Evolutionary conservation across 345 rosid species (phyloP).

Genomic region (Citrus cavaleriei): DNA sequence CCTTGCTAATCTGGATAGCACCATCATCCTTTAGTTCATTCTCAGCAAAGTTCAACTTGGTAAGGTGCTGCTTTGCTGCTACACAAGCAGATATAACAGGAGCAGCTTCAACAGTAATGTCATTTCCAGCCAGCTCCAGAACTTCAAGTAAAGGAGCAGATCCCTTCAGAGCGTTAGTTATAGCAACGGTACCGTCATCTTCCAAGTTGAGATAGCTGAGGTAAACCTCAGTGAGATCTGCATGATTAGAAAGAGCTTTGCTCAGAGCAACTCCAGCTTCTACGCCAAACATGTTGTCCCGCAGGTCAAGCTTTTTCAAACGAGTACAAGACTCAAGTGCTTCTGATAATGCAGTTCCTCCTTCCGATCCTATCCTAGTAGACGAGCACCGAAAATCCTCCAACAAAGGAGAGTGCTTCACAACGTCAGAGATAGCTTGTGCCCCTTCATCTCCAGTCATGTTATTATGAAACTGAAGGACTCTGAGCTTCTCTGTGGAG

Average conservation of each 20-base stretch:
- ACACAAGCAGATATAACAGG: conserved; percentile 60
- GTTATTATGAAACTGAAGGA: conserved; percentile 85
- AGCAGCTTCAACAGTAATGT: conserved; percentile 69
- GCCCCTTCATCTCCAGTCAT: conserved; percentile 94
- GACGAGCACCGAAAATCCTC: conserved; percentile 89
- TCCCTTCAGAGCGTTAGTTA: conserved; percentile 62
- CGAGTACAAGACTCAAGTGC: conserved; percentile 63
- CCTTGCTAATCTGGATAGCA: conserved; percentile 55
- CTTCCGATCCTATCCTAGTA: conserved; percentile 74
- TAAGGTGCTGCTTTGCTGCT: conserved; percentile 48
- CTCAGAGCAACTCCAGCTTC: conserved; percentile 74
- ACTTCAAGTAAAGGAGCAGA: conserved; percentile 64
- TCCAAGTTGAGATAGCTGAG: conserved; percentile 84
- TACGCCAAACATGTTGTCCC: conserved; percentile 84
- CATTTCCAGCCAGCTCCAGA: conserved; percentile 91
- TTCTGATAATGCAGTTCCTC: conserved; percentile 73
- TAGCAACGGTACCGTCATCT: conserved; percentile 66
- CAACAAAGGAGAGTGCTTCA: conserved; percentile 56
- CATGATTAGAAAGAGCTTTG: conserved; percentile 58
- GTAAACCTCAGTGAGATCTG: conserved; percentile 64
- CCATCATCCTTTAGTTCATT: conserved; percentile 92
- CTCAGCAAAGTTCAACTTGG: conserved; percentile 77
- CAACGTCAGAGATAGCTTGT: conserved; percentile 62
- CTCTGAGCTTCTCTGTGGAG: conserved; percentile 71
- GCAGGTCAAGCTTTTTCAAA: conserved; percentile 78